Conservation (phyloP, 1,284 basidiomycete genomes). For the Chondrostereum purpureum region DNA sequence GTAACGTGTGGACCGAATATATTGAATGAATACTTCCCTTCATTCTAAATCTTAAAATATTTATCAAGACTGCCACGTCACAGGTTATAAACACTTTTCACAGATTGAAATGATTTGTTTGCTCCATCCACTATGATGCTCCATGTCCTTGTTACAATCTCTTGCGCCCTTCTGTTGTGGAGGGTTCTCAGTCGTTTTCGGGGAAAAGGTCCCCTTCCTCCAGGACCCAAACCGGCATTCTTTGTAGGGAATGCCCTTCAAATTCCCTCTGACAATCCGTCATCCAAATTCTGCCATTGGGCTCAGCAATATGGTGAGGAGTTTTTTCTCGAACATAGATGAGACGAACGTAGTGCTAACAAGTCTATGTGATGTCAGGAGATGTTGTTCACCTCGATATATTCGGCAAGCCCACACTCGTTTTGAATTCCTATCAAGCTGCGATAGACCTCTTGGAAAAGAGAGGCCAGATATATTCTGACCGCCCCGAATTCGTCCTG, state of each 20-base stretch:
- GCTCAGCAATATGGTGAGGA: constrained; percentile 30
- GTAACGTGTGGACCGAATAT: too few species aligned
- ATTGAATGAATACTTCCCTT: too few species aligned
- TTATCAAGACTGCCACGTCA: too few species aligned
- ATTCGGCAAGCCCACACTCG: constrained; percentile 35
- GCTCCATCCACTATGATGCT: too few species aligned
- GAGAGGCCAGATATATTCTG: constrained; percentile 41
- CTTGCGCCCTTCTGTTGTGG: too few species aligned
- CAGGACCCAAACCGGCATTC: constrained; percentile 39
- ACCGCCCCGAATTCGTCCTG: constrained; percentile 42
- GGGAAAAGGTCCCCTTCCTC: constrained; percentile 24
- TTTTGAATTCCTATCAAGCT: constrained; percentile 34
- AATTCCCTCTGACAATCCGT: constrained; percentile 32
- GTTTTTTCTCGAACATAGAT: too few species aligned
- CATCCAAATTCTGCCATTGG: constrained; percentile 35
- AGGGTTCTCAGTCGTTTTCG: too few species aligned
- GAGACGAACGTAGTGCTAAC: too few species aligned
- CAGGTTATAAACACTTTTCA: too few species aligned
- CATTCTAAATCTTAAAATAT: too few species aligned
- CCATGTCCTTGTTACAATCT: too few species aligned
- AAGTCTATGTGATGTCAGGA: constrained; percentile 21
- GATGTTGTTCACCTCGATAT: constrained; percentile 34
- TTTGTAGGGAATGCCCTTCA: constrained; percentile 46
- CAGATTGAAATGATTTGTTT: too few species aligned
- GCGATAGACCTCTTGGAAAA: constrained; percentile 41